Evolutionary conservation across 2,329 filamentous ascomycete genomes (phyloP).

Genomic region (Geosmithia flava): DNA sequence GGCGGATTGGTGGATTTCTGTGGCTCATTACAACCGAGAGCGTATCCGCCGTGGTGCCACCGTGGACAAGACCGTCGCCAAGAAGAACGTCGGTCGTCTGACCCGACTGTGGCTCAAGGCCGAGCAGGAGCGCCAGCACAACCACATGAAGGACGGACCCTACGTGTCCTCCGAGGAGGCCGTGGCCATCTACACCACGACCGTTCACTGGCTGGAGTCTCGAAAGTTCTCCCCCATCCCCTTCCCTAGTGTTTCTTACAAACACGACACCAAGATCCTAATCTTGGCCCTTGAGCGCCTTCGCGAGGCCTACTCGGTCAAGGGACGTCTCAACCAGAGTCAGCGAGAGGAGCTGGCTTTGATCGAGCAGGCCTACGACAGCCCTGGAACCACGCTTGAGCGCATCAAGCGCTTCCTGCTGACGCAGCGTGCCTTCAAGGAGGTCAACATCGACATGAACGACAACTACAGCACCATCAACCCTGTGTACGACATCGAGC

Average conservation of each 20-base stretch:
- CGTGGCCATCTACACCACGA: slow-evolving; percentile 97
- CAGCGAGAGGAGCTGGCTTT: slow-evolving; percentile 93
- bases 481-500: slow-evolving; percentile 96
- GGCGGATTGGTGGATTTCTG: slow-evolving; percentile 99
- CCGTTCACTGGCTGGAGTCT: slow-evolving; percentile 96
- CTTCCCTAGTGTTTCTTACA: slow-evolving; percentile 97
- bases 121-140: slow-evolving; percentile 96
- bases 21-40: slow-evolving; percentile 97
- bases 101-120: slow-evolving; percentile 96
- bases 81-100: slow-evolving; percentile 94
- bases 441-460: slow-evolving; percentile 99
- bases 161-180: slow-evolving; percentile 98
- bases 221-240: slow-evolving; percentile 98
- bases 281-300: slow-evolving; percentile 89
- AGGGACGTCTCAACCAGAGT: slow-evolving; percentile 91
- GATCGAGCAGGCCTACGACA: slow-evolving; percentile 97
- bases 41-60: slow-evolving; percentile 92
- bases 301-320: slow-evolving; percentile 93
- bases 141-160: slow-evolving; percentile 98
- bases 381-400: slow-evolving; percentile 87
- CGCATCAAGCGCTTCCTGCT: slow-evolving; percentile 96
- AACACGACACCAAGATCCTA: slow-evolving; percentile 97
- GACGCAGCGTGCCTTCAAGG: slow-evolving; percentile 96
- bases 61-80: slow-evolving; percentile 97
- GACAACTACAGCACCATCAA: slow-evolving; percentile 99